Evolutionary conservation across 2,329 filamentous ascomycete species (phyloP).

Genomic region (Albophoma yamanashiensis): DNA sequence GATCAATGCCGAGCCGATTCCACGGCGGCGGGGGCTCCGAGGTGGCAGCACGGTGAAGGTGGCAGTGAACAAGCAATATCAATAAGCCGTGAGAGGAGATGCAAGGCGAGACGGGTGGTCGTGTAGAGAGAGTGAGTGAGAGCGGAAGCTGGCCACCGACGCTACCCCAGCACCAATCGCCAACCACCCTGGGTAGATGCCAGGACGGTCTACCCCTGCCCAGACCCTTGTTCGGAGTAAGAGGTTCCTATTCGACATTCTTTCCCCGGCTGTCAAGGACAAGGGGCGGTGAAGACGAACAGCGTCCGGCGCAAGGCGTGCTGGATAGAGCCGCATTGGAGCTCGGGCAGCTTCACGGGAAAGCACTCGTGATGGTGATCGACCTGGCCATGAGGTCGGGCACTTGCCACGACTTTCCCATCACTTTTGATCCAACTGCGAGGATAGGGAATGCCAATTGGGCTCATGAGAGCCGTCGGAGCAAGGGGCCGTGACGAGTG

Average conservation of each 20-base stretch:
- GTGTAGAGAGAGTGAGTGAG: not conserved
- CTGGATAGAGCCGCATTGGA: not conserved
- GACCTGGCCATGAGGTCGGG: not conserved
- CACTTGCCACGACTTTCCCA: not conserved
- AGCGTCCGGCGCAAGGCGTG: not conserved
- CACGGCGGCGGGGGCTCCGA: not conserved
- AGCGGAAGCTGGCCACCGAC: not conserved
- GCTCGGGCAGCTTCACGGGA: not conserved
- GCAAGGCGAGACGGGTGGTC: not conserved
- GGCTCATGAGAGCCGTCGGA: not conserved
- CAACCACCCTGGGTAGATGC: not conserved
- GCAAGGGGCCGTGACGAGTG: not conserved
- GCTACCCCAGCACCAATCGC: not conserved
- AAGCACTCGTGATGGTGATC: not conserved
- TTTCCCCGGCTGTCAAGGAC: not conserved
- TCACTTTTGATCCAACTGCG: not conserved
- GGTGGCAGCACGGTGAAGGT: not conserved
- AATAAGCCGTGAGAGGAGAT: not conserved
- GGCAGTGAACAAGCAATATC: not conserved
- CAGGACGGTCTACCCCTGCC: not conserved
- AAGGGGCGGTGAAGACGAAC: constrained; percentile 1
- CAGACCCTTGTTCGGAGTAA: not conserved
- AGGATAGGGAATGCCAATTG: not conserved
- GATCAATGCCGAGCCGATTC: not conserved
- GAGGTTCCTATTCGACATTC: not conserved